Evolutionary conservation across 148 eudicot genomes (phyloP).

Genomic region (Camellia sinensis): DNA sequence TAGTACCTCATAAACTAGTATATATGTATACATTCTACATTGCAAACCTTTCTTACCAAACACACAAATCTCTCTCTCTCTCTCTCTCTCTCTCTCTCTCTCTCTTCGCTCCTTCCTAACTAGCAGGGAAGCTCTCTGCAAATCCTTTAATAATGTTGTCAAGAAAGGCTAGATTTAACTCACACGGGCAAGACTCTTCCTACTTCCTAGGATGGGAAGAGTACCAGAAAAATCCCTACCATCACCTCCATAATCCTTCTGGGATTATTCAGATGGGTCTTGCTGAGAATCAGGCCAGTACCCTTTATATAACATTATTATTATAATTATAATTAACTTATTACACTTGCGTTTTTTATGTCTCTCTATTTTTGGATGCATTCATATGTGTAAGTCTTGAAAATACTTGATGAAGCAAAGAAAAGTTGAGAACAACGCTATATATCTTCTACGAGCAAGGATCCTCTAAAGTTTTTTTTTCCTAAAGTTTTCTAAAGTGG

Average conservation of each 20-base stretch:
- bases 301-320: neutral
- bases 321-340: neutral
- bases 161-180: constrained; percentile 39
- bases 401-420: no score
- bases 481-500: no score
- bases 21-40: constrained; percentile 3
- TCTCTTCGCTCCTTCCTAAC: neutral
- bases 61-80: neutral
- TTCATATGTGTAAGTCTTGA: no score
- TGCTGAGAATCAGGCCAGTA: constrained; percentile 63
- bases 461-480: no score
- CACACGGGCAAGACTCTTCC: constrained; percentile 68
- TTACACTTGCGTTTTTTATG: neutral
- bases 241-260: constrained; percentile 38
- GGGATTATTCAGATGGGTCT: constrained; percentile 83
- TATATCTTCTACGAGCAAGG: no score
- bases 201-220: constrained; percentile 73
- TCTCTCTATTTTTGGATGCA: no score
- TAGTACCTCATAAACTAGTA: neutral
- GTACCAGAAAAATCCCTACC: constrained; percentile 63
- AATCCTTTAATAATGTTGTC: constrained; percentile 28
- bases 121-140: neutral
- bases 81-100: neutral
- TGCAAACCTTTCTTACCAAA: neutral
- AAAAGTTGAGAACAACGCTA: no score